Evolutionary conservation across 345 rosid species (phyloP).

Genomic region (Syzygium aromaticum): DNA sequence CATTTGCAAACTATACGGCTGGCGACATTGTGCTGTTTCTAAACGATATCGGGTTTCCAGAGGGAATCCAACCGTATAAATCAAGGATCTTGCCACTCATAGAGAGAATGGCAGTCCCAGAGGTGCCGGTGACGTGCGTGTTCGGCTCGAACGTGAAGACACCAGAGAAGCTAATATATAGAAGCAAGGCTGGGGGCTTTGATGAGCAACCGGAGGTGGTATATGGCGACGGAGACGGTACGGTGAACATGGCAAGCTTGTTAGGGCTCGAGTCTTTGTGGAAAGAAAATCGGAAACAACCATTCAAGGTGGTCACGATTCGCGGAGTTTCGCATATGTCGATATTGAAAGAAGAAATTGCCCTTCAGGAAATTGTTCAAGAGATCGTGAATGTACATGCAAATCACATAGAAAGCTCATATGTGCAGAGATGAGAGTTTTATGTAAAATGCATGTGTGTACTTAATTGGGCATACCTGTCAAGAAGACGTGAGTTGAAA

Average conservation of each 20-base stretch:
- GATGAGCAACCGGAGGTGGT: constrained; percentile 48
- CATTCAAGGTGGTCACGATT: constrained; percentile 30
- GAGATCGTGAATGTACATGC: constrained; percentile 38
- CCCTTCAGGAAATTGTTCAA: constrained; percentile 35
- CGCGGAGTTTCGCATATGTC: constrained; percentile 49
- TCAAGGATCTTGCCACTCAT: constrained; percentile 50
- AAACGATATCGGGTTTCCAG: constrained; percentile 48
- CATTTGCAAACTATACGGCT: constrained; percentile 41
- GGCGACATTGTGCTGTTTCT: constrained; percentile 38
- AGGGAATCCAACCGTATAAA: constrained; percentile 47
- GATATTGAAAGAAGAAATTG: constrained; percentile 35
- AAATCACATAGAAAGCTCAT: neutral
- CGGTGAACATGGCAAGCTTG: constrained; percentile 65
- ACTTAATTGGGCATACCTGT: neutral
- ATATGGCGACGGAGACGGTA: constrained; percentile 89
- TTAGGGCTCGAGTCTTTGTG: constrained; percentile 42
- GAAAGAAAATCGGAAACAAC: constrained; percentile 20
- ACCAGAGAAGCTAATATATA: constrained; percentile 45
- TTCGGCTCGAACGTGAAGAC: constrained; percentile 55
- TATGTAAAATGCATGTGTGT: neutral
- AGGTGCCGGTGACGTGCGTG: constrained; percentile 61
- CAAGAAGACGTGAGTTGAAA: neutral
- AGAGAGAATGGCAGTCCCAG: constrained; percentile 23
- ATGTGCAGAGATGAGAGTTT: neutral
- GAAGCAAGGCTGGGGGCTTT: constrained; percentile 33